Percentiles rank a stretch among this genome's conserved stretches.
Evolutionary conservation across 2,329 filamentous ascomycete genomes (phyloP).

Genomic region (Fusarium phyllophilum): DNA sequence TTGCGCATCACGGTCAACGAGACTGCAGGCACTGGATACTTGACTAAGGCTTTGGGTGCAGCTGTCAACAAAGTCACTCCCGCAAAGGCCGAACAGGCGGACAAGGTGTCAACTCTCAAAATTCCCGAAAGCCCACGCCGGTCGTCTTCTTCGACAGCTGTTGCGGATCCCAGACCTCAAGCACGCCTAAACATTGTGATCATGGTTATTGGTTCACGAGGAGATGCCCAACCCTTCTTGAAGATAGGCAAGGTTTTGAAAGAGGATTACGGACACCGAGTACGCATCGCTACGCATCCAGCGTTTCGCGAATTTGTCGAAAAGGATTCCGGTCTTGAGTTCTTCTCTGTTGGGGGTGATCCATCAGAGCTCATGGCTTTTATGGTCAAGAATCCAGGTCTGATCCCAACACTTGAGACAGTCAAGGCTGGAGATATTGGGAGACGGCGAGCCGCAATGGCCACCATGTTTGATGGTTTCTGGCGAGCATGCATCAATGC

Average conservation of each 20-base stretch:
- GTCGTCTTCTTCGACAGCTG: conserved; percentile 48
- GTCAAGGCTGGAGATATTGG: conserved; percentile 79
- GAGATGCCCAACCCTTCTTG: conserved; percentile 84
- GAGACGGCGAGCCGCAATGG: conserved; percentile 74
- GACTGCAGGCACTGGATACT: conserved; percentile 73
- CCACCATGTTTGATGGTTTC: conserved; percentile 84
- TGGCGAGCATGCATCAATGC: conserved; percentile 82
- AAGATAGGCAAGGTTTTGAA: conserved; percentile 78
- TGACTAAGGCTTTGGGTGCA: conserved; percentile 77
- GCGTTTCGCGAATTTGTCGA: conserved; percentile 81
- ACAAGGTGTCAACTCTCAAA: conserved; percentile 14
- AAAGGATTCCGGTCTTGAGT: conserved; percentile 77
- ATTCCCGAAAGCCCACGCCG: conserved; percentile 26
- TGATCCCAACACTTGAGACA: conserved; percentile 79
- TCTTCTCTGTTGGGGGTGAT: conserved; percentile 83
- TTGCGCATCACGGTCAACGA: conserved; percentile 79
- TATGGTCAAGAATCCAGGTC: conserved; percentile 86
- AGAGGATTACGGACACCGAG: conserved; percentile 76
- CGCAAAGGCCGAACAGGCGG: not conserved
- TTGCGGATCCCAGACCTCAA: conserved; percentile 46
- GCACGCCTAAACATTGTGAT: conserved; percentile 79
- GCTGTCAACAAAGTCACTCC: conserved; percentile 58
- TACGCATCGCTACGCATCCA: conserved; percentile 82
- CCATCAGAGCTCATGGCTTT: conserved; percentile 86
- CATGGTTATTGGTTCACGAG: conserved; percentile 83